phyloP scores from a whole-genome alignment of 2,329 filamentous ascomycete genomes.

The Talaromyces atroroseus region DNA sequence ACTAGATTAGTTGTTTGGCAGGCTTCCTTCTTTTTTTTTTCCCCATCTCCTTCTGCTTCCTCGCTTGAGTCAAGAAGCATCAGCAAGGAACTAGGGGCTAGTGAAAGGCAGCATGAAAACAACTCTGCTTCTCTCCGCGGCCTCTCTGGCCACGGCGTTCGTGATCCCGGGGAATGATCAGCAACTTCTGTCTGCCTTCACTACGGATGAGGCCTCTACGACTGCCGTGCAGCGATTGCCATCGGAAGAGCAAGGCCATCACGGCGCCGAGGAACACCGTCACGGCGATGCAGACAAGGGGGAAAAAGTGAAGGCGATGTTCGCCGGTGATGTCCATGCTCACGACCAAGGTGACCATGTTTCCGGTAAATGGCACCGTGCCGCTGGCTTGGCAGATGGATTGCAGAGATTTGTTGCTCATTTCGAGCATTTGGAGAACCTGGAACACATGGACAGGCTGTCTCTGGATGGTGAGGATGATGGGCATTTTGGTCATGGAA shows the following conservation, averaged over 20 bases:
- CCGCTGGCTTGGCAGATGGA: background rate
- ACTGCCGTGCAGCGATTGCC: background rate
- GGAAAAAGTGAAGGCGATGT: background rate
- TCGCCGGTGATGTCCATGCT: background rate
- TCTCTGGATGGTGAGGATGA: background rate
- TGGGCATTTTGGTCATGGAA: background rate
- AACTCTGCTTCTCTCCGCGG: slow-evolving; percentile 41
- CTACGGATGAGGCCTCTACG: slow-evolving; percentile 14
- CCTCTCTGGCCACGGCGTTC: slow-evolving; percentile 43
- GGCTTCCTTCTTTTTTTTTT: background rate
- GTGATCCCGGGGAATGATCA: slow-evolving; percentile 43
- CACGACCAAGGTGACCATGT: no score
- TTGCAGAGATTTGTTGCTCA: background rate
- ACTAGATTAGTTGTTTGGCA: background rate
- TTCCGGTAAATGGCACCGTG: background rate
- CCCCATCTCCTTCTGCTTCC: background rate
- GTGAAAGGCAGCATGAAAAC: slow-evolving; percentile 36
- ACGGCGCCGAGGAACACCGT: background rate
- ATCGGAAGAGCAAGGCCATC: background rate
- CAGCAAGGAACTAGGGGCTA: background rate
- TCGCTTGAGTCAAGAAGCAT: background rate
- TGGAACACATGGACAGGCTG: background rate
- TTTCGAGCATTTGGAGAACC: slow-evolving; percentile 6
- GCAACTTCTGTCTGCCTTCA: slow-evolving; percentile 38
- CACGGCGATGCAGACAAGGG: background rate